Conservation (phyloP, 257 asterid genomes). For the Solanum ossicruentum region DNA sequence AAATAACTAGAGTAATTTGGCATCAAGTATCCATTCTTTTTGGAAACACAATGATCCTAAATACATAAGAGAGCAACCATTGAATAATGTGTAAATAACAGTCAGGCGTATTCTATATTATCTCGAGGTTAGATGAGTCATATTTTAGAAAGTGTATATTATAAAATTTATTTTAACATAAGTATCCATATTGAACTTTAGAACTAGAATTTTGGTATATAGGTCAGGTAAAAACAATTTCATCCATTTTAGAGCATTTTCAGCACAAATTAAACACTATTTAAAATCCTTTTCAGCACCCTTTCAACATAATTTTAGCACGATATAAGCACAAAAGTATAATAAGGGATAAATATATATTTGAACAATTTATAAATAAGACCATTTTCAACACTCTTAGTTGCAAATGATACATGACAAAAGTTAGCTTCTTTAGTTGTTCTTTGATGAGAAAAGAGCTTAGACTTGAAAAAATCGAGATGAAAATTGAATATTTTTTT, state of each 20-base stretch:
- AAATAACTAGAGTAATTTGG: neutral
- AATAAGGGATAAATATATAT: no score
- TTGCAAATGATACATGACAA: neutral
- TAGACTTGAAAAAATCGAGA: neutral
- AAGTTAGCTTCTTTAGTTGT: neutral
- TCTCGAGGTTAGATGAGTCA: neutral
- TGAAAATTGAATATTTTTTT: neutral
- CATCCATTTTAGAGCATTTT: no score
- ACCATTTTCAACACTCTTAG: no score
- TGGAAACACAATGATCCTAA: neutral
- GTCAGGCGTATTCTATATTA: no score
- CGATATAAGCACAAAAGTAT: neutral
- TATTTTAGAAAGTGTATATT: no score
- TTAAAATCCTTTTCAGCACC: neutral
- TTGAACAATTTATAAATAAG: no score
- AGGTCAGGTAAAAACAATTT: neutral
- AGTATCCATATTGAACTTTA: no score
- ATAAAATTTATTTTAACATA: no score
- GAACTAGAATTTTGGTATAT: no score
- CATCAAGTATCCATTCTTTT: neutral
- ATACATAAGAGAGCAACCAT: neutral
- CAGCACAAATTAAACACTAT: neutral
- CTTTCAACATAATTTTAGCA: neutral
- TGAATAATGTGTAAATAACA: neutral
- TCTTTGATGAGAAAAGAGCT: neutral